These are phyloP conservation scores for Oemleria cerasiformis DNA, from an alignment of 306 rosid species.

Conservation along the genomic window DNA sequence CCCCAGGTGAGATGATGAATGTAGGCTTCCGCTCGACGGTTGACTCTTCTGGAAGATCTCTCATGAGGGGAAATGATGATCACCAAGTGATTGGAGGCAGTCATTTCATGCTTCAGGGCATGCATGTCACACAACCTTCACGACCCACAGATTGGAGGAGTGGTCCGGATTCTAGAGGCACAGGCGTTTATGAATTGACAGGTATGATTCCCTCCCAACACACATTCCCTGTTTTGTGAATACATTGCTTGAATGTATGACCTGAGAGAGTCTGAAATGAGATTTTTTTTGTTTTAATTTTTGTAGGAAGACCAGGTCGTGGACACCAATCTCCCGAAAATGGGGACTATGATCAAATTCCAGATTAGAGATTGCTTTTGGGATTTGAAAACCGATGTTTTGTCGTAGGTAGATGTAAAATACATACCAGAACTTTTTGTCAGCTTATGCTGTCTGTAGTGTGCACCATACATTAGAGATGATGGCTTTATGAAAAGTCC, in stretches of 20 bases:
- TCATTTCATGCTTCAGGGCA: constrained; percentile 76
- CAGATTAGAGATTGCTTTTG: constrained; percentile 42
- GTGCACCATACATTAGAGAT: constrained; percentile 52
- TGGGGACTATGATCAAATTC: constrained; percentile 78
- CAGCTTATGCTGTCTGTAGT: constrained; percentile 50
- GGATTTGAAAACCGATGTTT: constrained; percentile 27
- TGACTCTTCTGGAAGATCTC: constrained; percentile 59
- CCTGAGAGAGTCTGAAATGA: constrained; percentile 9
- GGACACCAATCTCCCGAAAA: constrained; percentile 84
- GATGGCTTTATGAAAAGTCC: constrained; percentile 27
- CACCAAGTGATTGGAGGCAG: constrained; percentile 65
- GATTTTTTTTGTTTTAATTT: constrained; percentile 20
- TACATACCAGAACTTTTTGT: constrained; percentile 46
- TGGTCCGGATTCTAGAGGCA: constrained; percentile 51
- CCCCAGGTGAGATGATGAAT: constrained; percentile 52
- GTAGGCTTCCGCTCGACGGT: constrained; percentile 57
- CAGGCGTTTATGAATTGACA: constrained; percentile 56
- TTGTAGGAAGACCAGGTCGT: constrained; percentile 64
- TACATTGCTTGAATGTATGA: not conserved
- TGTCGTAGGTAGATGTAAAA: constrained; percentile 59
- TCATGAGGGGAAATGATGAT: constrained; percentile 61
- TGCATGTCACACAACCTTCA: constrained; percentile 48
- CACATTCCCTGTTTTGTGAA: not conserved
- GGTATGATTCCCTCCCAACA: constrained; percentile 35
- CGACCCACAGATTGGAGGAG: constrained; percentile 72